Percentiles rank a stretch among this genome's conserved stretches.
These are phyloP conservation scores for Pythium catenulatum DNA, from an alignment of 352 stramenopile genomes.

Conservation along the genomic window DNA sequence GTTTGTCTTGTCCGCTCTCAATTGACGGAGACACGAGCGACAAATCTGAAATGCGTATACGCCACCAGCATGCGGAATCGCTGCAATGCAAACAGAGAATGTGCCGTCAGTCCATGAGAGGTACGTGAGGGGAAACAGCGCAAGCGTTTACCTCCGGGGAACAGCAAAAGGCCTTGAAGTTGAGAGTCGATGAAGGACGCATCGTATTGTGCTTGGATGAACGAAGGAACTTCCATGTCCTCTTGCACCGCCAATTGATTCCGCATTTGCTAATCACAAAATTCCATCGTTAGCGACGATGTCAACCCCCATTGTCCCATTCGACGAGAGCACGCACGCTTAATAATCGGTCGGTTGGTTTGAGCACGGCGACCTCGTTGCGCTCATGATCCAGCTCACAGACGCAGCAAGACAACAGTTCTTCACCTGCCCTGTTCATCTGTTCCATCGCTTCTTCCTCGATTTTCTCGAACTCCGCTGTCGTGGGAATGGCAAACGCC, in stretches of 20 bases:
- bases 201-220: conserved; percentile 3
- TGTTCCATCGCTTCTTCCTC: not conserved
- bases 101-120: not conserved
- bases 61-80: not conserved
- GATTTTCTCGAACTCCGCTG: not conserved
- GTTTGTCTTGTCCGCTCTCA: not conserved
- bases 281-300: not conserved
- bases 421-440: not conserved
- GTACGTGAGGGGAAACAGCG: too few relatives aligned
- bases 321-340: too few relatives aligned
- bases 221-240: not conserved
- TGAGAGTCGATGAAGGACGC: not conserved
- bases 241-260: not conserved
- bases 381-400: conserved; percentile 12
- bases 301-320: too few relatives aligned
- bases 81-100: not conserved
- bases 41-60: not conserved
- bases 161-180: not conserved
- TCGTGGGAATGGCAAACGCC: not conserved
- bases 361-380: not conserved
- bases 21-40: not conserved
- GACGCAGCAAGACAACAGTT: conserved; percentile 1
- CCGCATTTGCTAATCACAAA: not conserved
- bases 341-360: not conserved
- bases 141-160: not conserved